phyloP scores from a whole-genome alignment of 495 filamentous ascomycete species.

The Talaromyces stipitatus region DNA sequence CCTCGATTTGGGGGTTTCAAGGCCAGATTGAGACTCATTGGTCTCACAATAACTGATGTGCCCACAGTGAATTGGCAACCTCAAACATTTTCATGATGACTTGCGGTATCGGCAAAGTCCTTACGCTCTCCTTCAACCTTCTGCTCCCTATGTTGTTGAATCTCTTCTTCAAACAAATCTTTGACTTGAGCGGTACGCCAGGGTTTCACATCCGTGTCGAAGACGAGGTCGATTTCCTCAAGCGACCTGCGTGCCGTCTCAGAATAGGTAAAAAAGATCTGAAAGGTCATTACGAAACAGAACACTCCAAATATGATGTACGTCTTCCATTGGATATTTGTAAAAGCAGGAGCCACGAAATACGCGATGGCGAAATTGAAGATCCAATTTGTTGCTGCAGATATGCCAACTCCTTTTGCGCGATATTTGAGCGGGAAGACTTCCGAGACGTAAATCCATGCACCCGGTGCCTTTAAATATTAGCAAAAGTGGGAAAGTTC shows the following conservation, averaged over 20 bases:
- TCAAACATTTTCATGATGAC: conserved; percentile 17
- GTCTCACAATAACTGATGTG: too few relatives aligned
- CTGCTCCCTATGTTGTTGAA: conserved; percentile 14
- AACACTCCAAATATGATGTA: conserved; percentile 73
- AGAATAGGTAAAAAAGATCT: conserved; percentile 63
- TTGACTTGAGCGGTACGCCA: conserved; percentile 15
- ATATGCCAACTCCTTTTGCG: conserved; percentile 60
- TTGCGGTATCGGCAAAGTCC: background rate
- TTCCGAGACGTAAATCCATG: conserved; percentile 71
- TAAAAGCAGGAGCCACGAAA: conserved; percentile 63
- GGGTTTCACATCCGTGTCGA: conserved; percentile 22
- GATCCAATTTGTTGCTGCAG: conserved; percentile 64
- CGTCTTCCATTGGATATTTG: conserved; percentile 63
- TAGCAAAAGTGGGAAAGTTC: background rate
- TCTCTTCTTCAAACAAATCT: conserved; percentile 20
- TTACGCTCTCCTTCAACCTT: background rate
- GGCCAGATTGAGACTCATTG: too few relatives aligned
- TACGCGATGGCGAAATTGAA: conserved; percentile 70
- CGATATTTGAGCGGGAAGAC: conserved; percentile 69
- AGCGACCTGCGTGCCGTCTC: conserved; percentile 65
- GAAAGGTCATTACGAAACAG: conserved; percentile 52
- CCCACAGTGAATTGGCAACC: too few relatives aligned
- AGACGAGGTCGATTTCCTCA: conserved; percentile 55
- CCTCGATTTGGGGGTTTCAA: too few relatives aligned
- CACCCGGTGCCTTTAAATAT: conserved; percentile 48